Conservation (phyloP, 495 filamentous ascomycete genomes). For the Penicillium canariense region DNA sequence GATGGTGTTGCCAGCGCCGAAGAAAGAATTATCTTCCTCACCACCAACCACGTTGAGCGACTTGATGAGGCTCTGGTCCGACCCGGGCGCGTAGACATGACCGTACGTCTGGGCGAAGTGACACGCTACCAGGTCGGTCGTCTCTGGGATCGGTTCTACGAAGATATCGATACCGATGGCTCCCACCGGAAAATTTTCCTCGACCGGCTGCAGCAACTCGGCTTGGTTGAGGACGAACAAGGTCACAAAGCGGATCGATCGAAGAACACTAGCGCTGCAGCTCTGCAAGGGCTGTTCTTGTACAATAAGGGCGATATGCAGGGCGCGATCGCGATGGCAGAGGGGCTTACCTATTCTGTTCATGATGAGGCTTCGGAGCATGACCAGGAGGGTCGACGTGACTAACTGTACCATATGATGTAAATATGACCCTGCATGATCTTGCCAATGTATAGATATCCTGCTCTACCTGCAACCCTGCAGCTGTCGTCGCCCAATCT, state of each 20-base stretch:
- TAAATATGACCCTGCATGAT: constrained; percentile 24
- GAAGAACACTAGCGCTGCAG: constrained; percentile 73
- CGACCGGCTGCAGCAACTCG: constrained; percentile 48
- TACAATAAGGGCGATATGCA: constrained; percentile 90
- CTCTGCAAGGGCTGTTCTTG: constrained; percentile 88
- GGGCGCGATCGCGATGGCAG: constrained; percentile 78
- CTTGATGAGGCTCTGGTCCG: constrained; percentile 87
- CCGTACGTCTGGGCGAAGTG: constrained; percentile 82
- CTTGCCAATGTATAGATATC: constrained; percentile 18
- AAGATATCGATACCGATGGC: constrained; percentile 67
- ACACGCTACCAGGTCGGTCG: constrained; percentile 77
- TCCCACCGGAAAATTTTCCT: constrained; percentile 47
- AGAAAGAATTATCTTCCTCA: constrained; percentile 89
- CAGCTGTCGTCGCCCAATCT: not conserved
- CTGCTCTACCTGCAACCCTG: not conserved
- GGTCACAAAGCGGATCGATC: constrained; percentile 37
- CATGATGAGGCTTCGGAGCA: constrained; percentile 32
- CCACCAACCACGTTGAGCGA: constrained; percentile 89
- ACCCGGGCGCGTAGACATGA: constrained; percentile 92
- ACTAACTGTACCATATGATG: constrained; percentile 31
- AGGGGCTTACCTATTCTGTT: constrained; percentile 50
- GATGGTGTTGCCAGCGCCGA: constrained; percentile 96
- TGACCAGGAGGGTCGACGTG: constrained; percentile 6
- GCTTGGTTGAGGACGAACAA: constrained; percentile 50
- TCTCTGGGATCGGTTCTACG: constrained; percentile 96